Percentiles rank a stretch among this genome's conserved stretches.
Conservation (phyloP, 495 filamentous ascomycete genomes). For the Podospora sp. region DNA sequence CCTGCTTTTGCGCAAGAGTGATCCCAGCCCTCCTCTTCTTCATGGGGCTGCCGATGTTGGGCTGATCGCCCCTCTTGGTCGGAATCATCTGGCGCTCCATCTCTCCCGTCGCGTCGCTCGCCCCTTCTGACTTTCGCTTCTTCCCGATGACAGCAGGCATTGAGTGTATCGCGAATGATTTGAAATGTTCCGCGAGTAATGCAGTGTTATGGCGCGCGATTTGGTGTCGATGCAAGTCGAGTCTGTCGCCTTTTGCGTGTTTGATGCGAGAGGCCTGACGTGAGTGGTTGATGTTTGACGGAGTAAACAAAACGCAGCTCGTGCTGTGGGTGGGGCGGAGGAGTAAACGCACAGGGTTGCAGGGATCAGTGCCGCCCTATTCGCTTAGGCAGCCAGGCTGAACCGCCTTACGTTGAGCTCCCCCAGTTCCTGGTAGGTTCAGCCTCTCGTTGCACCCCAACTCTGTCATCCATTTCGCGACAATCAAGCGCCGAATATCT, state of each 20-base stretch:
- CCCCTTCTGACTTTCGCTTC: constrained; percentile 64
- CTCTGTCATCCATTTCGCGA: neutral
- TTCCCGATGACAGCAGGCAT: constrained; percentile 59
- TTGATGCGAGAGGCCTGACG: constrained; percentile 20
- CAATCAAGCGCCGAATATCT: neutral
- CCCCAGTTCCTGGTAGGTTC: constrained; percentile 4
- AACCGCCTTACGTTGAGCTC: constrained; percentile 36
- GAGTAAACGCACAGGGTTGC: neutral
- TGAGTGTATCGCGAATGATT: constrained; percentile 19
- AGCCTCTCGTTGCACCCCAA: constrained; percentile 14
- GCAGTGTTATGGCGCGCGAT: neutral
- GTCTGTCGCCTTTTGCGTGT: constrained; percentile 4
- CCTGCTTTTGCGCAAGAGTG: constrained; percentile 79
- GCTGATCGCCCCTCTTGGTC: constrained; percentile 45
- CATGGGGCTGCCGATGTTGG: constrained; percentile 58
- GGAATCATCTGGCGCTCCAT: constrained; percentile 42
- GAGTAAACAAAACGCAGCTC: constrained; percentile 42
- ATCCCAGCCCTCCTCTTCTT: constrained; percentile 65
- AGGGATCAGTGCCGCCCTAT: neutral
- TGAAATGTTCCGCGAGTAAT: constrained; percentile 1
- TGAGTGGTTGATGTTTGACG: constrained; percentile 34
- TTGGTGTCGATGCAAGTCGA: neutral
- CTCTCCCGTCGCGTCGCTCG: constrained; percentile 33
- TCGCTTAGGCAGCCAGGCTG: constrained; percentile 14
- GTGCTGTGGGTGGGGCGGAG: neutral